These are phyloP conservation scores for Ochetophila trinervis DNA, from an alignment of 306 rosid species.

Conservation along the genomic window DNA sequence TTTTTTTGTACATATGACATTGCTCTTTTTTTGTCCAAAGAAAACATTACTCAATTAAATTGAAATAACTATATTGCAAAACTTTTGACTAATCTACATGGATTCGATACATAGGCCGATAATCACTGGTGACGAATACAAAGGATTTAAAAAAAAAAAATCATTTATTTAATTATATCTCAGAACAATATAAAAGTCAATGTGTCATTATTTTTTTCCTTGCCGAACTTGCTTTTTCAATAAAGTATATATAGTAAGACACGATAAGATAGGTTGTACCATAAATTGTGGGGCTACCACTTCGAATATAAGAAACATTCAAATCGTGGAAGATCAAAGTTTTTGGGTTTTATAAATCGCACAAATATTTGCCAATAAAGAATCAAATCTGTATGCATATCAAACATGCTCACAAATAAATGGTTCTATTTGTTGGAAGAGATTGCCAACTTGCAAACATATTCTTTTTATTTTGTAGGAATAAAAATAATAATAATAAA, in stretches of 20 bases:
- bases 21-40: no score
- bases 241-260: no score
- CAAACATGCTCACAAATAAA: conserved; percentile 18
- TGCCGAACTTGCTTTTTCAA: no score
- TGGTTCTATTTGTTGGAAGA: background rate
- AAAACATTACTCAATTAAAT: background rate
- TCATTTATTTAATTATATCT: no score
- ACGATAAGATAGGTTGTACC: no score
- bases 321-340: background rate
- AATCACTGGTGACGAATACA: no score
- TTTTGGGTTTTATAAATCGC: no score
- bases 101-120: background rate
- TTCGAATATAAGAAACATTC: background rate
- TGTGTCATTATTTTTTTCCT: no score
- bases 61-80: background rate
- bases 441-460: background rate
- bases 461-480: background rate
- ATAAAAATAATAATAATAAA: background rate
- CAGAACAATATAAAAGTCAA: no score
- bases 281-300: background rate
- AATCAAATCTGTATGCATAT: conserved; percentile 31
- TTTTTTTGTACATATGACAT: no score
- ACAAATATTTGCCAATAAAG: background rate
- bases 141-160: no score
- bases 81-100: background rate